A percentile compares a stretch with the other conserved stretches of the same genome.
phyloP scores from a whole-genome alignment of 2,329 filamentous ascomycete genomes.

The Epicoccum sorghinum region DNA sequence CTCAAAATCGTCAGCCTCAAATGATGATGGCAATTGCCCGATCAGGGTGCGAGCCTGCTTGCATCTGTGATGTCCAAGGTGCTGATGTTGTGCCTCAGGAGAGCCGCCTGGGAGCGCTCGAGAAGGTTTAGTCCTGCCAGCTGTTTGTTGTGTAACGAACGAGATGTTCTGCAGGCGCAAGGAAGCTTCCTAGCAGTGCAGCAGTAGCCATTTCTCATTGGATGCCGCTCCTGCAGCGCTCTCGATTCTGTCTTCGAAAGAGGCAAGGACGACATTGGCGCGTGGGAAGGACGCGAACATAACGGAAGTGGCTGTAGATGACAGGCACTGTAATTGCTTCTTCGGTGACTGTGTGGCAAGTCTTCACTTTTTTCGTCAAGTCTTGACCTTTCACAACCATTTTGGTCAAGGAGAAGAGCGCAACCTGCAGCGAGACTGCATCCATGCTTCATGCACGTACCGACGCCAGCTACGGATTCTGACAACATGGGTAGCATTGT shows the following conservation, averaged over 20 bases:
- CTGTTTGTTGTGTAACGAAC: conserved; percentile 21
- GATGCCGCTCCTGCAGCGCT: not conserved
- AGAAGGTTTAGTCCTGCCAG: conserved; percentile 20
- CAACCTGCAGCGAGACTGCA: conserved; percentile 21
- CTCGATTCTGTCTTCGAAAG: conserved; percentile 1
- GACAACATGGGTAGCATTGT: conserved; percentile 16
- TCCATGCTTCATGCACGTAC: not conserved
- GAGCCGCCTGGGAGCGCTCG: conserved; percentile 7
- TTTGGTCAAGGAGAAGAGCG: conserved; percentile 32
- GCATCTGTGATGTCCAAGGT: conserved; percentile 30
- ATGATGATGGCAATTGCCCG: not conserved
- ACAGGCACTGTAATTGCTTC: conserved; percentile 5
- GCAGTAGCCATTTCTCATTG: conserved; percentile 2
- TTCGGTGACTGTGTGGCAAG: not conserved
- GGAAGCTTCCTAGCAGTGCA: conserved; percentile 17
- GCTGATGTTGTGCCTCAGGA: conserved; percentile 17
- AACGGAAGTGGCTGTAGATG: conserved; percentile 24
- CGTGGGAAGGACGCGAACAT: conserved; percentile 8
- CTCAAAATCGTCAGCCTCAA: conserved; percentile 6
- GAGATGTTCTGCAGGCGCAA: conserved; percentile 21
- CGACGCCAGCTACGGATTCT: conserved; percentile 3
- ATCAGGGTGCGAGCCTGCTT: conserved; percentile 6
- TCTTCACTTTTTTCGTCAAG: not conserved
- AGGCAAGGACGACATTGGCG: conserved; percentile 10
- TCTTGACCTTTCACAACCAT: not conserved